Percentiles rank a stretch among this genome's conserved stretches.
Conservation (phyloP, 306 rosid species). For the Urtica urens region DNA sequence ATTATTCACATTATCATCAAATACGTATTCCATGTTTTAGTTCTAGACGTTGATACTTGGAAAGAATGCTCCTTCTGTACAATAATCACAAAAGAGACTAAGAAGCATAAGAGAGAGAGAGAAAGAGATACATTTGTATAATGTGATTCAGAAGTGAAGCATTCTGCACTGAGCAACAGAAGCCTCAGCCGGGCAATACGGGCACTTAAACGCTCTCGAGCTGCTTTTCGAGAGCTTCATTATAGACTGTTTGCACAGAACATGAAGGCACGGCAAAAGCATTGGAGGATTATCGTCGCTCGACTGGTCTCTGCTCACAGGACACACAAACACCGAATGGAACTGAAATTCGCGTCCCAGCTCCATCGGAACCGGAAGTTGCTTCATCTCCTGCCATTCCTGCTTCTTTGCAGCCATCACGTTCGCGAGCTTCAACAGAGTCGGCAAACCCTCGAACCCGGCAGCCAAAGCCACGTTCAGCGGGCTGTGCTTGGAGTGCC, state of each 20-base stretch:
- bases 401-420: constrained; percentile 84
- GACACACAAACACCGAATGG: constrained; percentile 83
- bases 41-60: constrained; percentile 17
- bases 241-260: constrained; percentile 83
- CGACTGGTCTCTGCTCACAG: constrained; percentile 74
- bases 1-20: constrained; percentile 20
- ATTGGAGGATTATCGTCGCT: constrained; percentile 81
- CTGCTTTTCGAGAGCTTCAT: constrained; percentile 57
- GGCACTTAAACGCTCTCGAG: constrained; percentile 66
- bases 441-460: constrained; percentile 73
- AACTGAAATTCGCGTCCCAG: constrained; percentile 76
- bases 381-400: constrained; percentile 76
- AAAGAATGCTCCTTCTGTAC: constrained; percentile 39
- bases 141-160: constrained; percentile 49
- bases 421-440: constrained; percentile 62
- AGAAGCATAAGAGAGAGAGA: neutral
- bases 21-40: constrained; percentile 14
- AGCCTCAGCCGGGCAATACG: constrained; percentile 66
- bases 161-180: constrained; percentile 48
- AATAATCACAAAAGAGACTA: constrained; percentile 11
- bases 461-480: constrained; percentile 60
- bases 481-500: constrained; percentile 53
- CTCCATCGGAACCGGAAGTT: constrained; percentile 74
- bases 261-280: constrained; percentile 77
- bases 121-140: neutral